Evolutionary conservation across 2,329 filamentous ascomycete genomes (phyloP).

Genomic region (Penicillium crustosum): DNA sequence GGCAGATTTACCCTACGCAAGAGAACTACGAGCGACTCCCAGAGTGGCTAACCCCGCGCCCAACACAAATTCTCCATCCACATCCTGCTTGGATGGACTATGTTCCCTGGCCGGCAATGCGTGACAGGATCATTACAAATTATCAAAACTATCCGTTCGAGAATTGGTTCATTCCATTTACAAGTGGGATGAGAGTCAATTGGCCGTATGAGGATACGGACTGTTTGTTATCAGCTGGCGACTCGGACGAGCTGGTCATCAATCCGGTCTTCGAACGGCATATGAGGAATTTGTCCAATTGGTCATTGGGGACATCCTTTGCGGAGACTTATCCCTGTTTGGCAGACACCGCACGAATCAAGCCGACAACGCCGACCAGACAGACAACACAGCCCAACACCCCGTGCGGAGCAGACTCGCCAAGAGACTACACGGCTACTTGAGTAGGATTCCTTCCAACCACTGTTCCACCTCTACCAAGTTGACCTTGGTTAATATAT

Average conservation of each 20-base stretch:
- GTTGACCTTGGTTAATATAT: background rate
- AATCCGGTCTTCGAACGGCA: constrained; percentile 87
- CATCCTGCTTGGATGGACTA: constrained; percentile 85
- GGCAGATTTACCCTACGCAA: constrained; percentile 75
- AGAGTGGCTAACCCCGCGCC: constrained; percentile 66
- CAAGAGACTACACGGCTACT: background rate
- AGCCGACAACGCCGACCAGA: constrained; percentile 10
- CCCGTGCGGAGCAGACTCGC: background rate
- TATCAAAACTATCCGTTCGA: constrained; percentile 66
- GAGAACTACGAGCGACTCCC: constrained; percentile 79
- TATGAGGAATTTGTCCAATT: constrained; percentile 72
- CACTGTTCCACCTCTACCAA: background rate
- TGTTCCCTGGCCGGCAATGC: constrained; percentile 74
- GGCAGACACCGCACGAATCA: constrained; percentile 43
- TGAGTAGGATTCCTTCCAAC: background rate
- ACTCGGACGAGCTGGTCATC: constrained; percentile 67
- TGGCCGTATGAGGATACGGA: constrained; percentile 80
- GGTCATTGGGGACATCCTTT: constrained; percentile 73
- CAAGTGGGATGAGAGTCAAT: constrained; percentile 71
- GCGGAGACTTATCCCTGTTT: constrained; percentile 63
- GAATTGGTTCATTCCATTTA: constrained; percentile 81
- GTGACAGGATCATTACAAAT: constrained; percentile 61
- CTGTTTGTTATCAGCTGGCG: constrained; percentile 58
- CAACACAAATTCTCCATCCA: constrained; percentile 63
- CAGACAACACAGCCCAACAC: background rate